A percentile compares a stretch with the other conserved stretches of the same genome.
These are phyloP conservation scores for Talaromyces amestolkiae DNA, from an alignment of 2,329 filamentous ascomycete species.

Conservation along the genomic window DNA sequence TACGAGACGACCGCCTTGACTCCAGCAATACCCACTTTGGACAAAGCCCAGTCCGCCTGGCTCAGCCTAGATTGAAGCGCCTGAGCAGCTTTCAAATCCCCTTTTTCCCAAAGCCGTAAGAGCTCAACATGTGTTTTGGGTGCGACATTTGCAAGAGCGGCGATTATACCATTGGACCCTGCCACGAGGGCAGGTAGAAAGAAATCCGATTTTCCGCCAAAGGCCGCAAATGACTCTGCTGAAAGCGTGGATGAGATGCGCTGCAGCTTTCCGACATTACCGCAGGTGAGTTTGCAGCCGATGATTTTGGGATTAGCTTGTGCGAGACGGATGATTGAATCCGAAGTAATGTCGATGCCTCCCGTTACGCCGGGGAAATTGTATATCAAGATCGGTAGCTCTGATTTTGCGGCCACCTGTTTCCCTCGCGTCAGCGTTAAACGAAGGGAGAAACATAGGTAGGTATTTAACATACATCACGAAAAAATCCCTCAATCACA, in stretches of 20 bases:
- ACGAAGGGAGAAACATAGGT: neutral
- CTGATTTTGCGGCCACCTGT: slow-evolving; percentile 39
- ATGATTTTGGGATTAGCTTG: slow-evolving; percentile 60
- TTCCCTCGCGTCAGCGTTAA: neutral
- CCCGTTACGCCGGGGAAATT: slow-evolving; percentile 64
- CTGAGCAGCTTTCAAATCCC: slow-evolving; percentile 68
- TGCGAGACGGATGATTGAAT: slow-evolving; percentile 51
- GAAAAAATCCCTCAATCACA: neutral
- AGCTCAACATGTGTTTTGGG: slow-evolving; percentile 74
- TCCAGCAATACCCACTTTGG: slow-evolving; percentile 72
- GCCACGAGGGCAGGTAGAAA: slow-evolving; percentile 71
- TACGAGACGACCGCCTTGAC: slow-evolving; percentile 76
- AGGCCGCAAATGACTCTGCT: slow-evolving; percentile 68
- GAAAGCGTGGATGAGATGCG: slow-evolving; percentile 28
- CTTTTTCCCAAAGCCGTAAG: slow-evolving; percentile 68
- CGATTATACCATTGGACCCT: slow-evolving; percentile 75
- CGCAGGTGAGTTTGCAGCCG: slow-evolving; percentile 55
- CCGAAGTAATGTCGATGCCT: slow-evolving; percentile 62
- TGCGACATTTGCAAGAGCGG: slow-evolving; percentile 75
- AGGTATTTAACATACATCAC: neutral
- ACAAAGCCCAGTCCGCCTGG: slow-evolving; percentile 73
- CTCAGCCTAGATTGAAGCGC: slow-evolving; percentile 68
- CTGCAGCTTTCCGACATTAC: slow-evolving; percentile 44
- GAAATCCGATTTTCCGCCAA: slow-evolving; percentile 79
- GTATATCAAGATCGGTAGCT: slow-evolving; percentile 58